These are phyloP conservation scores for Pyrenochaeta sp. DNA, from an alignment of 2,329 filamentous ascomycete species.

Conservation along the genomic window DNA sequence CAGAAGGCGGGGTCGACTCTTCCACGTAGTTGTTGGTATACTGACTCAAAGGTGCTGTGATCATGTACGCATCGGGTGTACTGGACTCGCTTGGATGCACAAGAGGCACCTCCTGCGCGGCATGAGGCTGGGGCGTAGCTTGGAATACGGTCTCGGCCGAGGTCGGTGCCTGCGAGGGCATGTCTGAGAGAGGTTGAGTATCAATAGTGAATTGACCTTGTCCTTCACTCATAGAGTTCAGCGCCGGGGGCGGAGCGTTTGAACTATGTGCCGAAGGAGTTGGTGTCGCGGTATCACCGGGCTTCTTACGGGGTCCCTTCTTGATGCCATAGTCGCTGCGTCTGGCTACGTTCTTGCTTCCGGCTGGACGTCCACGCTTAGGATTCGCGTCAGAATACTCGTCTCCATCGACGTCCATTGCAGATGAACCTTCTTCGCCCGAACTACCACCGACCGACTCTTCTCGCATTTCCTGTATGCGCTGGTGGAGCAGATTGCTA, in stretches of 20 bases:
- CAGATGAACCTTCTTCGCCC: conserved; percentile 45
- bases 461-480: conserved; percentile 58
- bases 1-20: conserved; percentile 34
- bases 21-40: conserved; percentile 41
- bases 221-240: conserved; percentile 49
- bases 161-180: conserved; percentile 32
- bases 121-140: conserved; percentile 42
- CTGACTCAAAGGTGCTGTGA: conserved; percentile 43
- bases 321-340: conserved; percentile 59
- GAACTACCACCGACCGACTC: conserved; percentile 50
- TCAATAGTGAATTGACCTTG: conserved; percentile 49
- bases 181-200: conserved; percentile 31
- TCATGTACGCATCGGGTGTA: conserved; percentile 46
- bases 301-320: conserved; percentile 56
- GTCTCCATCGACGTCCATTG: conserved; percentile 42
- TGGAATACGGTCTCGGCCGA: conserved; percentile 46
- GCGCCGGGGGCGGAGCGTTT: conserved; percentile 35
- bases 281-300: conserved; percentile 29
- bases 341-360: conserved; percentile 57
- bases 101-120: conserved; percentile 27
- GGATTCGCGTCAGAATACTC: conserved; percentile 30
- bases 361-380: conserved; percentile 50
- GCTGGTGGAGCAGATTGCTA: conserved; percentile 48
- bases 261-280: conserved; percentile 30
- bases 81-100: conserved; percentile 32